phyloP scores from a whole-genome alignment of 805 yeast species.

The Candida suzukii region DNA sequence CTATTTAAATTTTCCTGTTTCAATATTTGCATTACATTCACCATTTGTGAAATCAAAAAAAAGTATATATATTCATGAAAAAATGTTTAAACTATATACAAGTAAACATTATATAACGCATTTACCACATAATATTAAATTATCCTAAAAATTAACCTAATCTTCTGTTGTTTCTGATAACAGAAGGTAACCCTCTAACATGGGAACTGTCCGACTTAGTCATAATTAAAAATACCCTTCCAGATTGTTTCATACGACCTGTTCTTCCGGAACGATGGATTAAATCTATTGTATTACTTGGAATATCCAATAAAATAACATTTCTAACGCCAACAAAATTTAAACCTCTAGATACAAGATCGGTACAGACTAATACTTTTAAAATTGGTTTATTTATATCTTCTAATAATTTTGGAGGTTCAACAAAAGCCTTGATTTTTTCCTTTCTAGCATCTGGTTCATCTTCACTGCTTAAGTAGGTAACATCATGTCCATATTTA shows the following conservation, averaged over 20 bases:
- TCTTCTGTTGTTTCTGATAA: conserved; percentile 45
- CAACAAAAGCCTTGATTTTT: conserved; percentile 56
- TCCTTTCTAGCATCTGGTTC: conserved; percentile 49
- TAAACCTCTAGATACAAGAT: conserved; percentile 82
- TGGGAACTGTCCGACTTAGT: conserved; percentile 64
- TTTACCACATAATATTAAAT: too few relatives aligned
- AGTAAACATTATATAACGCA: neutral
- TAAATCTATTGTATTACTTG: conserved; percentile 76
- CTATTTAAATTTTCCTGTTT: neutral
- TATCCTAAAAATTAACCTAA: too few relatives aligned
- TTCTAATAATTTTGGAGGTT: conserved; percentile 44
- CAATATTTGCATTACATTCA: neutral
- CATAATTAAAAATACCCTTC: conserved; percentile 77
- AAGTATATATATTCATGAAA: too few relatives aligned
- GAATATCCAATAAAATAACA: conserved; percentile 79
- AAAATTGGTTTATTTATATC: conserved; percentile 28
- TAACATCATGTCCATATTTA: conserved; percentile 49
- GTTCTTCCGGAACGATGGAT: conserved; percentile 93
- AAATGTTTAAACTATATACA: conserved; percentile 2
- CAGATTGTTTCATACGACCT: conserved; percentile 84
- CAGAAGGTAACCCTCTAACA: conserved; percentile 74
- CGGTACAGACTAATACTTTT: conserved; percentile 80
- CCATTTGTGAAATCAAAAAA: too few relatives aligned
- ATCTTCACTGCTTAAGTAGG: conserved; percentile 63
- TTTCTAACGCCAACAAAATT: conserved; percentile 79